A percentile compares a stretch with the other conserved stretches of the same genome.
Evolutionary conservation across 2,329 filamentous ascomycete species (phyloP).

Genomic region (Bipolaris cookei): DNA sequence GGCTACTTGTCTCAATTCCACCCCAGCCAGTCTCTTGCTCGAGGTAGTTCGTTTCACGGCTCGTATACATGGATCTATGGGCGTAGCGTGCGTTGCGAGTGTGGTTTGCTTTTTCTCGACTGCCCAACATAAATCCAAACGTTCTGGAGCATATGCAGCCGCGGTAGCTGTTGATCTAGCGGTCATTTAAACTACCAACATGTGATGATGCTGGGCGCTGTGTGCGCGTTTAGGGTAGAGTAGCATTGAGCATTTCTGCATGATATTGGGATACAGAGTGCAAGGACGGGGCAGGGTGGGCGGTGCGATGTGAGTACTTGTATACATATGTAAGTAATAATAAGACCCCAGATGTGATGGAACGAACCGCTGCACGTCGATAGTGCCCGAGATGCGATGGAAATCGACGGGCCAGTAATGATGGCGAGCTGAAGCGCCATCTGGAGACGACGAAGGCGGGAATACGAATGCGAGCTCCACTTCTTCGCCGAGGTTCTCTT

Average conservation of each 20-base stretch:
- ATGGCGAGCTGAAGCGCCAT: background rate
- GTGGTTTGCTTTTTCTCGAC: background rate
- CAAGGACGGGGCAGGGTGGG: background rate
- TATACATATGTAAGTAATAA: background rate
- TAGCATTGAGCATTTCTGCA: no score
- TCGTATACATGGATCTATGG: background rate
- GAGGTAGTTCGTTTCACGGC: background rate
- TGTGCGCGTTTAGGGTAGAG: no score
- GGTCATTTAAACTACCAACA: no score
- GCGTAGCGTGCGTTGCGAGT: background rate
- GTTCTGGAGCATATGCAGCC: background rate
- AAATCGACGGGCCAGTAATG: background rate
- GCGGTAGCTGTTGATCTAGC: background rate
- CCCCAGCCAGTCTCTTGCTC: background rate
- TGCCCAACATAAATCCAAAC: background rate
- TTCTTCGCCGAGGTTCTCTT: background rate
- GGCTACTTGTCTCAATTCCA: background rate
- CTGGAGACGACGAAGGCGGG: background rate
- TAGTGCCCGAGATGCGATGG: background rate
- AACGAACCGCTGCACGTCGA: background rate
- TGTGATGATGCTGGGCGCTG: no score
- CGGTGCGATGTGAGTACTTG: background rate
- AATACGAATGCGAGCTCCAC: conserved; percentile 24
- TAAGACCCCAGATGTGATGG: background rate
- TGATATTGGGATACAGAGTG: no score